Evolutionary conservation across 1,139 yeast genomes (phyloP), one percentile per base, ranked within the genome.

Genomic region (Scheffersomyces insectosa): DNA sequence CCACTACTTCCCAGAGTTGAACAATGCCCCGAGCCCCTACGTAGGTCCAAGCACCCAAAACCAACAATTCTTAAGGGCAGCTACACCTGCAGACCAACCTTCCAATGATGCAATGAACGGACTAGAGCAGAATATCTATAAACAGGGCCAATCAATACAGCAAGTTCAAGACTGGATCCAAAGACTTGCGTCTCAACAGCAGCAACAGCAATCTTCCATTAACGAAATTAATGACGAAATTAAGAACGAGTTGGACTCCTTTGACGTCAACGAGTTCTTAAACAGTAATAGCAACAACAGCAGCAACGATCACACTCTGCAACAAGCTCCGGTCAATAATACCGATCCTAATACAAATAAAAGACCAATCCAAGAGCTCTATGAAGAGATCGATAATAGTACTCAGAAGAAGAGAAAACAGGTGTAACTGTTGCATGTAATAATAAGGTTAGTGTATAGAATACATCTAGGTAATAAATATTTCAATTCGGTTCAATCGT

Each of bases 131-230:
- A 78, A 70, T 45, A 63, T 80, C 8, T 61, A 62, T 43, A 73
- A 68, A 52, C 83, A 80, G 49, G 83, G 81, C 9, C 77, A 75
- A 47, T 74, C 82, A 3, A 71, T 80, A 42, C 79, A 72, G 57
- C 83, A 79, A 53, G 81, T 79, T 1, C 81, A 79, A 54, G 84
- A 80, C 50, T 79, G 83, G 83, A 70, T 80, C 38, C 79, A 68
- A 44, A 75, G 68, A 42, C 58, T 76, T 39, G 70, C 75, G 1
- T 59, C 55, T 37, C 72, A 69, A 42, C 76, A 68, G 40, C 65
- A 67, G 38, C 67, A 63, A 31, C 65, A 64, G 32, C 69, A 64
- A 15, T 45, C 47, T 4, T 44, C 51, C 10, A 50, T 48, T 28
- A 44, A 50, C 39, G 54, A 50, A 33, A 44, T 50, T 32, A 46